Evolutionary conservation across 495 filamentous ascomycete species (phyloP), one percentile per base, ranked within the genome.

Genomic region (Amorphotheca resinae): DNA sequence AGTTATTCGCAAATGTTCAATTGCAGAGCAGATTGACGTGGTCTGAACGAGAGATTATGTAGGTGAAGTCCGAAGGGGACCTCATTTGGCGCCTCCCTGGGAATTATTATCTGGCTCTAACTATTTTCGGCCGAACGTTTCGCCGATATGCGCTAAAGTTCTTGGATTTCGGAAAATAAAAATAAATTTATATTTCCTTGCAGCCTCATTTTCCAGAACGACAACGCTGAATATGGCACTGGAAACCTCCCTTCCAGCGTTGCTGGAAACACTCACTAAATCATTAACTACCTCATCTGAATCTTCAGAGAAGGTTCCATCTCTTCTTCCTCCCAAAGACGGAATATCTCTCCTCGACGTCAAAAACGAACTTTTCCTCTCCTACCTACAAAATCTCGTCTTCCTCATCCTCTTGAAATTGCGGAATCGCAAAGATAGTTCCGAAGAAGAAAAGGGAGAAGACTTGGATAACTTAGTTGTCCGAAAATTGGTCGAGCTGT

Each of bases 361-460:
- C 40, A 98, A 98, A 60, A 94, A 85, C 67, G 93, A 98, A 48
- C 73, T 96, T 14, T 75, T 98, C 11, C 81, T 98, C 33, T 87
- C 93, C 1, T 98, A 98, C 64, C 67, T 96, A 0, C 93, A 96
- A 53, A 88, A 95, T 52, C 74, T 95, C 3, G 84, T 89, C 22
- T 94, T 95, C 51, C 65, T 96, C 37, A 80, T 93, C 28, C 64
- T 95, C 2, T 61, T 88, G 33, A 91, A 94, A 59, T 58, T 95
- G 14, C 74, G 84, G 14, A 73, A 77, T 52, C 57, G 68, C 1
- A 66, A 65, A 39, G 63, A 56, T 14, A 51, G 56, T 0, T 15
- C 58, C 0, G 53, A 66, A 0, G 47, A 57, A n/a, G 48, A 56
- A 0, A 51, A 63, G 1, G 54, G 58, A 3, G 54, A 57, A 7